phyloP scores from a whole-genome alignment of 2,329 filamentous ascomycete genomes.

The Microcera coccophila region DNA sequence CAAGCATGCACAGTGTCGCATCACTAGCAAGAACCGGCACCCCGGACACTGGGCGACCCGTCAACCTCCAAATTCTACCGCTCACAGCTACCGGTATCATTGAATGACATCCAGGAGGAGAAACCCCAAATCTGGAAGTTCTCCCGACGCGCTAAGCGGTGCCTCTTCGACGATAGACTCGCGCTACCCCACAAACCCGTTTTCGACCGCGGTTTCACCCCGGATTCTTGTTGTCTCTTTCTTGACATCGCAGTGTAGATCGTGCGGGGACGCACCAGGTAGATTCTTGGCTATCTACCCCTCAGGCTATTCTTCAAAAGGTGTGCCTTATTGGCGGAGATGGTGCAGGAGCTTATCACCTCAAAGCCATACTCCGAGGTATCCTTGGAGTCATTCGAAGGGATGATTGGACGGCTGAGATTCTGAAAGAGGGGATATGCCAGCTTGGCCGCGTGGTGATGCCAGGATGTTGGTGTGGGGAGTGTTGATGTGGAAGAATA shows the following conservation, averaged over 20 bases:
- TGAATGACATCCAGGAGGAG: slow-evolving; percentile 9
- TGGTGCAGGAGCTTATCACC: too few relatives aligned
- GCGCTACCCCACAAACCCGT: slow-evolving; percentile 26
- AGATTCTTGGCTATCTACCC: too few relatives aligned
- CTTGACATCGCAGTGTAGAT: too few relatives aligned
- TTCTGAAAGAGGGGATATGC: neutral
- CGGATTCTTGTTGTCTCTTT: too few relatives aligned
- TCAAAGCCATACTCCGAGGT: slow-evolving; percentile 25
- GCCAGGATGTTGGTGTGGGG: neutral
- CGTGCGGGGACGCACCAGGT: too few relatives aligned
- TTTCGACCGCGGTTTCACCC: too few relatives aligned
- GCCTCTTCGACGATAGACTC: slow-evolving; percentile 1
- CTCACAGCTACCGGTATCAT: neutral
- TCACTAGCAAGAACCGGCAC: too few relatives aligned
- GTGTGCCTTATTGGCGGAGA: too few relatives aligned
- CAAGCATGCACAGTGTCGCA: too few relatives aligned
- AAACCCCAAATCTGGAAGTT: slow-evolving; percentile 22
- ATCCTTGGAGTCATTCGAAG: slow-evolving; percentile 7
- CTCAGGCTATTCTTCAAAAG: too few relatives aligned
- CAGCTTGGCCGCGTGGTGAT: neutral
- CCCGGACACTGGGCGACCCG: neutral
- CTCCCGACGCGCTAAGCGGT: slow-evolving; percentile 19
- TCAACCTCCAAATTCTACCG: neutral
- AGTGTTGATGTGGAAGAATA: too few relatives aligned
- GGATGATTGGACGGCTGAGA: slow-evolving; percentile 15